These are phyloP conservation scores for Planoprotostelium fungivorum DNA, from an alignment of 78 protist genomes.

Conservation along the genomic window DNA sequence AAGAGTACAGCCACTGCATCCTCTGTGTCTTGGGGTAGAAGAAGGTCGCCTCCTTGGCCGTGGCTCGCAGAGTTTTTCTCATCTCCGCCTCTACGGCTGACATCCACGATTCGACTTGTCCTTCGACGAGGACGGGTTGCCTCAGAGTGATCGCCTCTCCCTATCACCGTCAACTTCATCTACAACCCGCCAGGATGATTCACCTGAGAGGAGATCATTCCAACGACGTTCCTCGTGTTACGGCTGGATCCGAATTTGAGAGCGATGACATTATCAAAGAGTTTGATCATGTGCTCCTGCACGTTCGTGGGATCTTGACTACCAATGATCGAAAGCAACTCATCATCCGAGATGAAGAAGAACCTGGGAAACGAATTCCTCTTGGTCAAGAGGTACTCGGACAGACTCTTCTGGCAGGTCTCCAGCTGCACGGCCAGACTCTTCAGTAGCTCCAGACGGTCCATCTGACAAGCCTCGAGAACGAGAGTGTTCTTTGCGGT, in stretches of 20 bases:
- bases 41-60: conserved; percentile 76
- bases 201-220: conserved; percentile 66
- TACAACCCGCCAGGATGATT: not conserved
- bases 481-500: conserved; percentile 72
- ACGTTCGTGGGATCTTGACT: conserved; percentile 69
- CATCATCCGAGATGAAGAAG: conserved; percentile 99
- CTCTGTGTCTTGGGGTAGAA: conserved; percentile 57
- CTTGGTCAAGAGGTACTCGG: conserved; percentile 93
- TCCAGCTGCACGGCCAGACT: conserved; percentile 69
- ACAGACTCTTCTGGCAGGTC: conserved; percentile 89
- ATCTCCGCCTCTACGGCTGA: conserved; percentile 76
- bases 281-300: conserved; percentile 90
- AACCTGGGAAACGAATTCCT: conserved; percentile 94
- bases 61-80: conserved; percentile 41
- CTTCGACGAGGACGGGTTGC: conserved; percentile 52
- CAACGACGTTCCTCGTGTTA: conserved; percentile 43
- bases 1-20: conserved; percentile 53
- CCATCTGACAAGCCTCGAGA: conserved; percentile 76
- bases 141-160: conserved; percentile 83
- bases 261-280: conserved; percentile 91
- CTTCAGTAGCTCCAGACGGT: conserved; percentile 47
- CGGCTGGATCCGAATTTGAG: conserved; percentile 40
- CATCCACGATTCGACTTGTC: conserved; percentile 60
- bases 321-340: conserved; percentile 97
- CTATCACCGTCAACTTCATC: conserved; percentile 32